Base-by-base conservation (phyloP, 2,329 filamentous ascomycete genomes). In the Stachybotrys chlorohalonatus region DNA sequence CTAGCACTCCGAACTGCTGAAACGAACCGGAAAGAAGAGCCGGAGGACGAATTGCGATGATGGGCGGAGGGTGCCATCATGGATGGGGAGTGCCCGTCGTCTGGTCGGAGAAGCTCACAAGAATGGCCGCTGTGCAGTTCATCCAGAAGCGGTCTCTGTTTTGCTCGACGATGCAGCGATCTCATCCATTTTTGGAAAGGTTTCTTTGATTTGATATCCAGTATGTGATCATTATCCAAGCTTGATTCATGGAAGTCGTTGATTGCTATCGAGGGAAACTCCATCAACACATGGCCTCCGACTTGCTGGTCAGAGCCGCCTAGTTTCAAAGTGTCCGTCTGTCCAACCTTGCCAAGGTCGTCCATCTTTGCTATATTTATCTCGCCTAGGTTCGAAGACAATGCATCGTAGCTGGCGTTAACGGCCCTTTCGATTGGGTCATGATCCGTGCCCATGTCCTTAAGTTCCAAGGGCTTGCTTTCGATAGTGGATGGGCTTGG, bases 1-100 rank as follows among this genome's bases (percentile, higher is more conserved):
- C 87, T 92, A 53, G 89, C 87, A 58, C 90, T 94, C 66, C 87
- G 90, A 61, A 95, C 80, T 15, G 83, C 86, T n/a, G 85, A 83
- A 46, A 96, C 83, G 64, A 92, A 91, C 2, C 82, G 87, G 56
- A 89, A 84, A 0, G 91, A 95, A 7, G 88, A 90, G 1, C 80
- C 80, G 11, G 89, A 89, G 2, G 86, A 87, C 7, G 82, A 83
- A 54, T 83, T 79, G 56, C 80, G 76, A 61, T 79, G 77, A 61
- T 47, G 46, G 6, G 2, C 16, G 3, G 46, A 8, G 7, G n/a
- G 46, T 13, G 36, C 36, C 36, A 13, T 13, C 36, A 42, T 42
- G 8, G 36, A 42, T 13, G 8, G 36, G 36, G 36, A 13, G 36
- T 42, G 13, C 13, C 8, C 5, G 36, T 42, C 36, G 8, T 42